Evolutionary conservation across 2,329 filamentous ascomycete genomes (phyloP).

Genomic region (Pestalotiopsis sp.): DNA sequence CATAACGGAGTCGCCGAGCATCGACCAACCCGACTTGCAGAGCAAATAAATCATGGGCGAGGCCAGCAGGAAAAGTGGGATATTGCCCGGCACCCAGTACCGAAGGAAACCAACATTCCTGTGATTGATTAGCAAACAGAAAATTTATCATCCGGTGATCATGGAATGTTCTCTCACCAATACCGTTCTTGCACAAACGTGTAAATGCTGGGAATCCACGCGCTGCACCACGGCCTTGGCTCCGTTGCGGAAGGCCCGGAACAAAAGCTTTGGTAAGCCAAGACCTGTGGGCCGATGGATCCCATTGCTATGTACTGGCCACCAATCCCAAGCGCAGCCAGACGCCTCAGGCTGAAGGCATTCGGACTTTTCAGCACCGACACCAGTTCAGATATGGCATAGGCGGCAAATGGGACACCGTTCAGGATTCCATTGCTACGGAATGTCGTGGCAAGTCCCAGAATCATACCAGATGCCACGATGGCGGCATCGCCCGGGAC

Average conservation of each 20-base stretch:
- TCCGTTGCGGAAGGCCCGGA: constrained; percentile 29
- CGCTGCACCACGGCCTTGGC: constrained; percentile 73
- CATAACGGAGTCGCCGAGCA: constrained; percentile 22
- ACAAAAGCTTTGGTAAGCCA: constrained; percentile 78
- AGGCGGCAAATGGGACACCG: constrained; percentile 73
- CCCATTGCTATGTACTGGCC: constrained; percentile 71
- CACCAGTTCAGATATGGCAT: constrained; percentile 47
- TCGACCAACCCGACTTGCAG: constrained; percentile 57
- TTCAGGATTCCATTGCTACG: constrained; percentile 87
- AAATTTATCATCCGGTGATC: constrained; percentile 16
- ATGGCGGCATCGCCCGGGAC: constrained; percentile 50
- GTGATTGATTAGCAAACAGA: constrained; percentile 15
- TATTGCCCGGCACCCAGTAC: constrained; percentile 87
- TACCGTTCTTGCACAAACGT: constrained; percentile 86
- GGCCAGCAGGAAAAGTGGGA: constrained; percentile 86
- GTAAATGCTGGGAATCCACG: constrained; percentile 82
- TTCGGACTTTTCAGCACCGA: constrained; percentile 39
- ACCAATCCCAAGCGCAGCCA: constrained; percentile 63
- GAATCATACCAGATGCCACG: constrained; percentile 65
- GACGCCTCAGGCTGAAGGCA: constrained; percentile 47
- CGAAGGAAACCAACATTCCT: constrained; percentile 87
- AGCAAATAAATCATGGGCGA: constrained; percentile 75
- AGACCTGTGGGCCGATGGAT: constrained; percentile 70
- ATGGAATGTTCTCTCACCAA: constrained; percentile 65
- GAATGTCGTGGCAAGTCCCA: constrained; percentile 73